Evolutionary conservation across 805 yeast genomes (phyloP), one percentile per base, ranked within the genome.

Genomic region (Helenozyma baotianmanensis): DNA sequence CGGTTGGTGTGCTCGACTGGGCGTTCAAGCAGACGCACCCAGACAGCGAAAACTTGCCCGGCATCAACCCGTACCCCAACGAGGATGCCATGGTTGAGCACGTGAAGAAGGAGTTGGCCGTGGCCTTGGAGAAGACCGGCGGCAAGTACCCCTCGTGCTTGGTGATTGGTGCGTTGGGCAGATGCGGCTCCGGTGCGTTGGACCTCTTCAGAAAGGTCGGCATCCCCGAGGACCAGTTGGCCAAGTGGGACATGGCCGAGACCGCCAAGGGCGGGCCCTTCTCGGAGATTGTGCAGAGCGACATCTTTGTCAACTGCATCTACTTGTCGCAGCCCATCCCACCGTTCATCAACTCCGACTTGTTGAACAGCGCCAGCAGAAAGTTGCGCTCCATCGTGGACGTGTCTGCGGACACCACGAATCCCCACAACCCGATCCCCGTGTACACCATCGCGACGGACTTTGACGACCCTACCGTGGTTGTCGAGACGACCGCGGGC

Each of bases 171-270:
- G 98, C 98, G 17, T 73, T 89, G 39, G 99, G 99, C 45, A 83
- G 99, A 71, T 92, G 97, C 68, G 99, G 99, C 35, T 80, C 95
- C 9, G 99, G 99, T 58, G 97, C 99, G 21, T 70, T 87, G 49
- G 94, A 84, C 45, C 70, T 89, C 36, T 76, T 86, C 63, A 73
- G 70, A 41, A 82, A 82, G 64, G 81, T 74, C 36, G 99, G 99
- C 39, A 66, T 92, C 38, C 96, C 97, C 33, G 92, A 85, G 27
- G 75, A 67, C 36, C 82, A 86, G 62, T 78, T 92, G 42, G 58
- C 74, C 51, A 83, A 85, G 69, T 92, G 99, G 99, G 99, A 92
- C 64, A 87, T 92, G 76, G 76, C 83, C 39, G 99, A 92, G 71
- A 92, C 99, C 39, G 80, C 92, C 48, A 79, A 74, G 64, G 98